Base-by-base conservation (phyloP, 192 early-diverging fungal species). In the Podila horticola region DNA sequence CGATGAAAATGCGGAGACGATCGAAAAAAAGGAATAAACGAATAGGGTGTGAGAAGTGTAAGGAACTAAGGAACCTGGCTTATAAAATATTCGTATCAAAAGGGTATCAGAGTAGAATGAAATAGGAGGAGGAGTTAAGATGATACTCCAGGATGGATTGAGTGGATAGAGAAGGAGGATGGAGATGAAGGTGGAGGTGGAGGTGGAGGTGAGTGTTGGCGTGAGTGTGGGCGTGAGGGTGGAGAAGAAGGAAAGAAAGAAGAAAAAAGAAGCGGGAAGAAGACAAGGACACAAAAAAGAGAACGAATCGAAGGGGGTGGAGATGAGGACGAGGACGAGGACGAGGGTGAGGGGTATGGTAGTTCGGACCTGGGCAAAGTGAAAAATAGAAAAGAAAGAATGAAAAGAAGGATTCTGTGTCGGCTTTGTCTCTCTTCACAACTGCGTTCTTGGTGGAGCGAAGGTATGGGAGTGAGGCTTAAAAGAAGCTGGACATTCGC, bases 151-250 rank as follows among this genome's bases (percentile, higher is more conserved):
- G 41, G 41, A 15, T 41, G 15, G 41, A 45, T 45, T 1, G 34
- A 12, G 22, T 22, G 36, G 66, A 68, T 68, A 55, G 66, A 33
- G 50, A n/a, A 26, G 51, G n/a, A 11, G 36, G 24, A 24, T n/a
- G 24, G 38, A 55, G 55, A 55, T 30, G 58, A 33, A 58, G 36
- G 24, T 7, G 55, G 19, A 33, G 52, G 8, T 22, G 57, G 66
- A 5, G 66, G 66, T 50, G 31, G 34, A 67, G n/a, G 19, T 6
- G 55, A 28, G 9, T 45, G n/a, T 24, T 2, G 13, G n/a, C 60
- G 15, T 31, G 15, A 31, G 12, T n/a, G 20, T 34, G 20, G 9
- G 12, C 24, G 20, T 63, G 62, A 33, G 30, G 33, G 28, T 22
- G 38, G 4, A 30, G 30, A 29, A 60, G 59, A 30, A 60, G n/a